Base-by-base conservation (phyloP, 129 eudicot genomes). In the Saussurea involucrata region DNA sequence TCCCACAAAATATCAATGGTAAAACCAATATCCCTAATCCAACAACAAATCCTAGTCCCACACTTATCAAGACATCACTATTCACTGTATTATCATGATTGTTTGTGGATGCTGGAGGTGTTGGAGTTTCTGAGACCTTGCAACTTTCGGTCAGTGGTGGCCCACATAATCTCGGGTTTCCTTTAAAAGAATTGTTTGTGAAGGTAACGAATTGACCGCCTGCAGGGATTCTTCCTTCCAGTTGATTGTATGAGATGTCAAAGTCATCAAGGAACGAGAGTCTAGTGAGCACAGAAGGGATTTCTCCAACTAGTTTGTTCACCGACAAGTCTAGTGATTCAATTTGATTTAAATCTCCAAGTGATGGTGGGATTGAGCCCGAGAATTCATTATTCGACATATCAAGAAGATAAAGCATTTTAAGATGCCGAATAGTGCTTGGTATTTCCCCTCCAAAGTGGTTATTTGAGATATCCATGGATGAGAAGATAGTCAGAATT, bases 391-490 rank as follows among this genome's bases (percentile, higher is more conserved):
- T 81, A n/a, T 53, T 27, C 10, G 84, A 81, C 7, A 81, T 25
- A 68, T 80, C 57, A 22, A 80, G 84, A 44, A 55, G 22, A 3
- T 31, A 8, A 31, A 80, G 67, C 5, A 18, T 36, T 44, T 32
- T 33, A 4, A 74, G 64, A 17, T 32, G 25, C 42, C 79, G 80
- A 7, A 80, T 21, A 0, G 36, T 18, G 42, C 55, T 31, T 33
- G 84, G 78, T 42, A 63, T 74, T 24, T 44, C 64, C 58, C 84
- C 84, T 31, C 20, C 7, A 32, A 80, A 80, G 10, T 25, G 32
- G 57, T 80, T 80, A 72, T 55, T 27, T 17, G 80, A 74, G 22
- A 81, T 15, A 70, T 81, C 80, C 24, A 74, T 67, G 65, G 58
- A 63, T 18, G 58, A 57, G 60, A 74, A 81, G 6, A 79, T 22